Evolutionary conservation across 345 rosid genomes (phyloP), one percentile per base, ranked within the genome.

Genomic region (Combretum micranthum): DNA sequence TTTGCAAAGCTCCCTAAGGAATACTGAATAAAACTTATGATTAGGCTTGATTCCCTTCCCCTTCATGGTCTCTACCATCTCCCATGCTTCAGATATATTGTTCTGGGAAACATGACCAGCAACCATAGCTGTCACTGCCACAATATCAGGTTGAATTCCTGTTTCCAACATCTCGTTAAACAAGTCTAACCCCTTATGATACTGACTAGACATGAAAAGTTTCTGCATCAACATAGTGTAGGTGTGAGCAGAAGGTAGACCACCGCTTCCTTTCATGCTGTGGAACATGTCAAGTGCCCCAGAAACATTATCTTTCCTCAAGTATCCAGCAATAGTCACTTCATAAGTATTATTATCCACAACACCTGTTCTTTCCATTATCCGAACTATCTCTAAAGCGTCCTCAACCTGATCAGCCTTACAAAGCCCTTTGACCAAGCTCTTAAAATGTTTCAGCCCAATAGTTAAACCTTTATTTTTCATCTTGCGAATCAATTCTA

Each of bases 161-260:
- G 61, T 69, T 55, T 80, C 77, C 62, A 77, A 56, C 90, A 90
- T 90, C 75, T 85, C 96, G 63, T 63, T 53, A 47, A 79, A 87
- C 39, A 90, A 59, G 52, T 69, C 69, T 6, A 70, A 72, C 55
- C 90, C 93, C 64, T 78, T 75, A 32, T 77, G 56, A 63, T 75
- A 90, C 65, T 81, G 66, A 47, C 71, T 72, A 22, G 44, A 63
- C 68, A 62, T 69, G 78, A 90, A 87, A 19, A 81, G 77, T 37
- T 65, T 64, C 58, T 85, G 96, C 71, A 90, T 80, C 55, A 90
- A 63, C 65, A 77, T 88, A n/a, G 90, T 83, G 45, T 83, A 83
- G 32, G 90, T 81, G 55, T 83, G 75, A 59, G 73, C 65, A 42
- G 66, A 59, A 2, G 82, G 87, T 18, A 59, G 42, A 72, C 39